phyloP scores from a whole-genome alignment of 176 grass and related monocot species.

The Alloteropsis semialata region DNA sequence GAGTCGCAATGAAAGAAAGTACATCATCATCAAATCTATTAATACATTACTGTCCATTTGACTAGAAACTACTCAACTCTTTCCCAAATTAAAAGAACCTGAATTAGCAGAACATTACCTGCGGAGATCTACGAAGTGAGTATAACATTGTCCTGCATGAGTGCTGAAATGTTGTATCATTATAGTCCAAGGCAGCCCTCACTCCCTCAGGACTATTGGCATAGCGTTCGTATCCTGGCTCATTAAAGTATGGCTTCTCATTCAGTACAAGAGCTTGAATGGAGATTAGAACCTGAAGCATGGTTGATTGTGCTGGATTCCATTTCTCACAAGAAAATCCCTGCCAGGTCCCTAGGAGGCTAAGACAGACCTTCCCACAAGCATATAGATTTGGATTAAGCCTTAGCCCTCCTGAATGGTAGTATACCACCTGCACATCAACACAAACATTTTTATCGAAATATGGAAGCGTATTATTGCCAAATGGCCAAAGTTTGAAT shows the following conservation, averaged over 20 bases:
- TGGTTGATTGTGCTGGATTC: slow-evolving; percentile 73
- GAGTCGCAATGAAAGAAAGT: neutral
- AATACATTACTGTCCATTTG: neutral
- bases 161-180: slow-evolving; percentile 54
- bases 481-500: neutral
- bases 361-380: slow-evolving; percentile 92
- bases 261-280: slow-evolving; percentile 94
- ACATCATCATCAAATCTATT: neutral
- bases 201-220: slow-evolving; percentile 49
- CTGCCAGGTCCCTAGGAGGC: slow-evolving; percentile 77
- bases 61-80: neutral
- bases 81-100: neutral
- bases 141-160: slow-evolving; percentile 95
- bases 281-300: slow-evolving; percentile 88
- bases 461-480: neutral
- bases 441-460: slow-evolving; percentile 20
- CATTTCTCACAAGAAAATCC: slow-evolving; percentile 80
- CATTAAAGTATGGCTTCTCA: slow-evolving; percentile 91
- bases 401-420: slow-evolving; percentile 74
- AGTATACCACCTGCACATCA: slow-evolving; percentile 58
- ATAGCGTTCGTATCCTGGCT: slow-evolving; percentile 56
- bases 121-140: slow-evolving; percentile 64
- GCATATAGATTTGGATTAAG: slow-evolving; percentile 87
- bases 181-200: slow-evolving; percentile 46
- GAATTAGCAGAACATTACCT: slow-evolving; percentile 49